These are phyloP conservation scores for Vigna reflexopilosa DNA, from an alignment of 306 rosid genomes.

Conservation along the genomic window DNA sequence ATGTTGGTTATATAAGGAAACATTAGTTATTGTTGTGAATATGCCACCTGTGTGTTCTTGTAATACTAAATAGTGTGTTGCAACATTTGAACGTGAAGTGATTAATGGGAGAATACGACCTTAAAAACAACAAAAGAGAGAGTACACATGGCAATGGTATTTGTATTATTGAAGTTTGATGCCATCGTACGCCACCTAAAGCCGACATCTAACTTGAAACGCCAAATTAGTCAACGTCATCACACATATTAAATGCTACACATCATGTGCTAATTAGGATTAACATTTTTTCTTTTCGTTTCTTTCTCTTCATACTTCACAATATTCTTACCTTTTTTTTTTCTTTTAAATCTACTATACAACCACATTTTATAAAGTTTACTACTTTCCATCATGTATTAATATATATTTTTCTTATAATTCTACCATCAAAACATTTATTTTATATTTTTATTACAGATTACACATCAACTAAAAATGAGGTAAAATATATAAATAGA, in stretches of 20 bases:
- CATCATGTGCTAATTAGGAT: background rate
- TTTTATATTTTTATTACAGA: too few relatives aligned
- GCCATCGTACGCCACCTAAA: conserved; percentile 39
- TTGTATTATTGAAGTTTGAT: conserved; percentile 39
- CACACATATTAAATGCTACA: background rate
- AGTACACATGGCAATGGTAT: conserved; percentile 3
- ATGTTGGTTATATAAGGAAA: background rate
- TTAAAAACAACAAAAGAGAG: conserved; percentile 19
- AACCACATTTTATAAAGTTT: too few relatives aligned
- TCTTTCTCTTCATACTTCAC: background rate
- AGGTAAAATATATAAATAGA: too few relatives aligned
- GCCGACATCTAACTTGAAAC: conserved; percentile 11
- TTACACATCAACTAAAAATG: too few relatives aligned
- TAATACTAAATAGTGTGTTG: background rate
- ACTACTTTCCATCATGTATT: too few relatives aligned
- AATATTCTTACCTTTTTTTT: too few relatives aligned
- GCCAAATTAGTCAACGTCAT: conserved; percentile 19
- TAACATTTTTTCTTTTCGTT: background rate
- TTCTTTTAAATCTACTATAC: too few relatives aligned
- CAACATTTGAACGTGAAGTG: conserved; percentile 45
- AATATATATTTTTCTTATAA: too few relatives aligned
- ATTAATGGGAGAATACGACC: conserved; percentile 35
- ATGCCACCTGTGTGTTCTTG: conserved; percentile 29
- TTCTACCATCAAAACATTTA: too few relatives aligned
- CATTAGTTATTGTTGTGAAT: conserved; percentile 29